A percentile compares a stretch with the other conserved stretches of the same genome.
Evolutionary conservation across 139 green algal species (phyloP).

Genomic region (Cymbomonas tetramitiformis): DNA sequence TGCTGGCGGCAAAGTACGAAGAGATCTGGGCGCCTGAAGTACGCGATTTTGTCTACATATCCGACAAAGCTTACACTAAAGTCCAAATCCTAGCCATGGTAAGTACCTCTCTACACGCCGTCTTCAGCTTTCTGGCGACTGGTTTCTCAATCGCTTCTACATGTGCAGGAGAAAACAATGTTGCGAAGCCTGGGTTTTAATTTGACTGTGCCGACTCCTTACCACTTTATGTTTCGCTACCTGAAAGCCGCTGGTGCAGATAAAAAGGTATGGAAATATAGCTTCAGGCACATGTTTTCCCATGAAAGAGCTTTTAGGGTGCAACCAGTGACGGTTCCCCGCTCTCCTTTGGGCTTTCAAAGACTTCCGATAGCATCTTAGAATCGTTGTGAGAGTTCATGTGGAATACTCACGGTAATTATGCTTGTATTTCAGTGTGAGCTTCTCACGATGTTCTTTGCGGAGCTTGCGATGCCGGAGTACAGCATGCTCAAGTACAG

Average conservation of each 20-base stretch:
- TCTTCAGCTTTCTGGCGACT: too few relatives aligned
- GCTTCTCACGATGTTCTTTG: constrained; percentile 49
- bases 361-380: too few relatives aligned
- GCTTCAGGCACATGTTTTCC: too few relatives aligned
- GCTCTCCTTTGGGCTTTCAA: too few relatives aligned
- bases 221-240: constrained; percentile 76
- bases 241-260: constrained; percentile 54
- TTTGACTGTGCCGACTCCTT: constrained; percentile 66
- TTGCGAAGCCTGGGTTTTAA: constrained; percentile 86
- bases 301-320: too few relatives aligned
- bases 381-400: too few relatives aligned
- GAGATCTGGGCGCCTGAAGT: constrained; percentile 96
- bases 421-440: too few relatives aligned
- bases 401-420: too few relatives aligned
- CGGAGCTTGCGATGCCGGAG: constrained; percentile 76
- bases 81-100: constrained; percentile 89
- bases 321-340: too few relatives aligned
- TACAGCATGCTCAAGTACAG: constrained; percentile 59
- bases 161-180: constrained; percentile 91
- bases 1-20: constrained; percentile 95
- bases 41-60: constrained; percentile 97
- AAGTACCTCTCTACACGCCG: too few relatives aligned
- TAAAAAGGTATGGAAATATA: too few relatives aligned
- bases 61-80: constrained; percentile 81
- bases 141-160: too few relatives aligned